These are phyloP conservation scores for Fusarium proliferatum DNA, from an alignment of 2,329 filamentous ascomycete genomes.

Conservation along the genomic window DNA sequence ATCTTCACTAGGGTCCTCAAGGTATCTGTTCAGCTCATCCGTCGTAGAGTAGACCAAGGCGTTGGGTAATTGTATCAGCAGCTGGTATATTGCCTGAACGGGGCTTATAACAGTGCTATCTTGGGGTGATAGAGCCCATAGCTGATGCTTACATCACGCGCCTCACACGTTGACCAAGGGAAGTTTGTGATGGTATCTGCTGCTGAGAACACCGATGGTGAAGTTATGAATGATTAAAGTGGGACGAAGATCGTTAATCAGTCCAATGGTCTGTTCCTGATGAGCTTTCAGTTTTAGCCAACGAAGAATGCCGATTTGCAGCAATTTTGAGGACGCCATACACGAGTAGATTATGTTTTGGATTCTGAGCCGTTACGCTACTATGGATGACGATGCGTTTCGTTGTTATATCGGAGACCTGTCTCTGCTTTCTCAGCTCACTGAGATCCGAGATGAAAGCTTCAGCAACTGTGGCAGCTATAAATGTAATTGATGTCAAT, in stretches of 20 bases:
- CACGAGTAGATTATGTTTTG: rapidly evolving
- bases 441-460: neutral
- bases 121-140: too few relatives aligned
- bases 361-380: neutral
- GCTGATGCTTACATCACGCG: too few relatives aligned
- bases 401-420: neutral
- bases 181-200: neutral
- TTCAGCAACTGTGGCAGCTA: neutral
- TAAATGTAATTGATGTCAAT: neutral
- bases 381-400: neutral
- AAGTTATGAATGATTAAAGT: neutral
- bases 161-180: too few relatives aligned
- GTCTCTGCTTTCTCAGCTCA: neutral
- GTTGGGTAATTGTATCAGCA: too few relatives aligned
- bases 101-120: too few relatives aligned
- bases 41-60: neutral
- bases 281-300: too few relatives aligned
- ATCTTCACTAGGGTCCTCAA: neutral
- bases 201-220: neutral
- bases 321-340: neutral
- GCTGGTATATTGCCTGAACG: too few relatives aligned
- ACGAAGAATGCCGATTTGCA: too few relatives aligned
- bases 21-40: neutral
- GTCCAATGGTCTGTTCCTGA: neutral
- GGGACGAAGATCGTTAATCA: neutral